phyloP scores from a whole-genome alignment of 176 grass and related monocot genomes.

The Tillandsia fasciculata region DNA sequence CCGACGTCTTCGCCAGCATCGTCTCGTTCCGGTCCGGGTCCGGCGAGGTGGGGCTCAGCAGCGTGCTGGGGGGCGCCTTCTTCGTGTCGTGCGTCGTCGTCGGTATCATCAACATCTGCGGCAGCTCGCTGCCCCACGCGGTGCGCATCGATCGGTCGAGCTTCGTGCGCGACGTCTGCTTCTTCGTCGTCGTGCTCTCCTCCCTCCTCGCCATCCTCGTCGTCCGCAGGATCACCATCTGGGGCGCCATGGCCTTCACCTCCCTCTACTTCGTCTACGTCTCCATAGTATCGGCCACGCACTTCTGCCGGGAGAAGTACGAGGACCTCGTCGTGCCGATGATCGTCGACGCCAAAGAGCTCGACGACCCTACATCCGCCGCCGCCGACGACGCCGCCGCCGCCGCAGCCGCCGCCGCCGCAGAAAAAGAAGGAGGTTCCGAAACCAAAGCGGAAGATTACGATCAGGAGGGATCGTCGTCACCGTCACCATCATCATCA shows the following conservation, averaged over 20 bases:
- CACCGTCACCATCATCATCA: conserved; percentile 21
- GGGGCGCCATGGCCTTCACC: conserved; percentile 57
- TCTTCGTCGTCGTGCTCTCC: conserved; percentile 62
- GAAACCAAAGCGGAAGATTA: background rate
- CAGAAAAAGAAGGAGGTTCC: background rate
- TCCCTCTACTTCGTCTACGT: conserved; percentile 64
- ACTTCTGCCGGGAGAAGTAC: conserved; percentile 45
- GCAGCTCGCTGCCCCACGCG: background rate
- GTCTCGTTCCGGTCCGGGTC: conserved; percentile 23
- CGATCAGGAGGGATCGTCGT: background rate
- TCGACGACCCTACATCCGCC: background rate
- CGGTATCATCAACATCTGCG: conserved; percentile 50
- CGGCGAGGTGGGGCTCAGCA: conserved; percentile 52
- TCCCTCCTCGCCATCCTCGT: conserved; percentile 45
- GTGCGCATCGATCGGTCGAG: conserved; percentile 38
- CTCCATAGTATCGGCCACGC: conserved; percentile 56
- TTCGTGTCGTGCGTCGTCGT: conserved; percentile 81
- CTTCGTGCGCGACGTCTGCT: conserved; percentile 73
- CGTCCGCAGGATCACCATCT: conserved; percentile 47
- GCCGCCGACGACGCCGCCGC: too few species aligned
- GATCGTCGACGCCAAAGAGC: conserved; percentile 20
- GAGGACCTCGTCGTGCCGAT: conserved; percentile 32
- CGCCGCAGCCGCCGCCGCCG: background rate
- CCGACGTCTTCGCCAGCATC: background rate
- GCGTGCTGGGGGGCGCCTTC: conserved; percentile 69